These are phyloP conservation scores for Globisporangium viniferum DNA, from an alignment of 352 stramenopile species.

Conservation along the genomic window DNA sequence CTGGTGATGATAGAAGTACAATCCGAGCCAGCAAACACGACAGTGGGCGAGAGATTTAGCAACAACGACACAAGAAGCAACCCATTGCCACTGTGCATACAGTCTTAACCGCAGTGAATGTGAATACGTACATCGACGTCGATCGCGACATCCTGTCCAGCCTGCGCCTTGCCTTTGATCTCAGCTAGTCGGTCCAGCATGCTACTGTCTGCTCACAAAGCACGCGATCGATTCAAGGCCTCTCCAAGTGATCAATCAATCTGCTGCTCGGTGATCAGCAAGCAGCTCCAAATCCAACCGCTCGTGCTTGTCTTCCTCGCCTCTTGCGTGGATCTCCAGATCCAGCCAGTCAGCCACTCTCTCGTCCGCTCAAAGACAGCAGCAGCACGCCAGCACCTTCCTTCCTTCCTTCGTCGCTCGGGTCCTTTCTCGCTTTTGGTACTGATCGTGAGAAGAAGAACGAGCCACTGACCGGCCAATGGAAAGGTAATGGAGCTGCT, in stretches of 20 bases:
- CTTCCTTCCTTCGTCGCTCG: background rate
- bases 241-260: background rate
- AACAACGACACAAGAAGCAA: background rate
- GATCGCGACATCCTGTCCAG: conserved; percentile 44
- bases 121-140: conserved; percentile 46
- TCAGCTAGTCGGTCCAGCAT: conserved; percentile 77
- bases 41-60: background rate
- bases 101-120: too few relatives aligned
- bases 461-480: too few relatives aligned
- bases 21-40: background rate
- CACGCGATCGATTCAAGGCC: background rate
- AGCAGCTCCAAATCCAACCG: background rate
- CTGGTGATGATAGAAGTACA: background rate
- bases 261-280: background rate
- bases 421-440: background rate
- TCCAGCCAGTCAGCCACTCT: background rate
- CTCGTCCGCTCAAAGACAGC: background rate
- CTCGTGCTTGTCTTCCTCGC: background rate
- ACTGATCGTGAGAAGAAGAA: background rate
- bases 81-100: too few relatives aligned
- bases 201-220: background rate
- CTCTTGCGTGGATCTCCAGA: background rate
- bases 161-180: conserved; percentile 52
- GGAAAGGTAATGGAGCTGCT: background rate
- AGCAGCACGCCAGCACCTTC: background rate